Conservation (phyloP, 2,329 filamentous ascomycete genomes). For the Scytalidium sp. region DNA sequence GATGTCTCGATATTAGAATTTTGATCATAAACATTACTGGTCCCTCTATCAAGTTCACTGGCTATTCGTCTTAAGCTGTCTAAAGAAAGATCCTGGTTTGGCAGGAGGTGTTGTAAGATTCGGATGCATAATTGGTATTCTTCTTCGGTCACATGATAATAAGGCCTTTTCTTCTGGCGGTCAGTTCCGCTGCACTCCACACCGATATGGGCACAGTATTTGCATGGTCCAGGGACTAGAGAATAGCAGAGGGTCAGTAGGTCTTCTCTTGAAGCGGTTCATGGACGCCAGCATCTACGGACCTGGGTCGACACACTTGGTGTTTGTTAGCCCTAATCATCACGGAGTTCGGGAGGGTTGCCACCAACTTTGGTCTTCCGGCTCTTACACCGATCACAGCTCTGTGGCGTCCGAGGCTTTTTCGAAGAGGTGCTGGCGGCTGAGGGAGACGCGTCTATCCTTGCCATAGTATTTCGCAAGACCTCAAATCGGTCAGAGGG, state of each 20-base stretch:
- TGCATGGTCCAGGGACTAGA: conserved; percentile 15
- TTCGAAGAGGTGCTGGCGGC: conserved; percentile 2
- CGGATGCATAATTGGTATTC: conserved; percentile 16
- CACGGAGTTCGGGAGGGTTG: background rate
- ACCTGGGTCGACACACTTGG: conserved; percentile 15
- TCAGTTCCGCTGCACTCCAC: conserved; percentile 12
- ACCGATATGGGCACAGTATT: conserved; percentile 17
- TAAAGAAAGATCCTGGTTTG: conserved; percentile 11
- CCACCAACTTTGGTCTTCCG: conserved; percentile 15
- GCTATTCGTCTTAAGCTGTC: conserved; percentile 11
- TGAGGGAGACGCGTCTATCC: background rate
- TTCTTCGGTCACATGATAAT: conserved; percentile 19
- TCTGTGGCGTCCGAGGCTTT: conserved; percentile 14
- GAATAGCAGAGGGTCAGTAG: background rate
- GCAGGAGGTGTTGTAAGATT: conserved; percentile 15
- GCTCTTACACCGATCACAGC: conserved; percentile 16
- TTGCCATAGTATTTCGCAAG: background rate
- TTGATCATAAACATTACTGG: background rate
- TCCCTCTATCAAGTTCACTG: conserved; percentile 6
- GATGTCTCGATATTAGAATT: background rate
- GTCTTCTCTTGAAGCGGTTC: background rate
- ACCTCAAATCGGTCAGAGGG: background rate
- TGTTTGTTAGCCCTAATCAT: background rate
- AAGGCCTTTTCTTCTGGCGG: conserved; percentile 13
- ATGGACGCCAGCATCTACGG: background rate